phyloP scores from a whole-genome alignment of 2,329 filamentous ascomycete genomes.

The Ophiostoma tasmaniense region DNA sequence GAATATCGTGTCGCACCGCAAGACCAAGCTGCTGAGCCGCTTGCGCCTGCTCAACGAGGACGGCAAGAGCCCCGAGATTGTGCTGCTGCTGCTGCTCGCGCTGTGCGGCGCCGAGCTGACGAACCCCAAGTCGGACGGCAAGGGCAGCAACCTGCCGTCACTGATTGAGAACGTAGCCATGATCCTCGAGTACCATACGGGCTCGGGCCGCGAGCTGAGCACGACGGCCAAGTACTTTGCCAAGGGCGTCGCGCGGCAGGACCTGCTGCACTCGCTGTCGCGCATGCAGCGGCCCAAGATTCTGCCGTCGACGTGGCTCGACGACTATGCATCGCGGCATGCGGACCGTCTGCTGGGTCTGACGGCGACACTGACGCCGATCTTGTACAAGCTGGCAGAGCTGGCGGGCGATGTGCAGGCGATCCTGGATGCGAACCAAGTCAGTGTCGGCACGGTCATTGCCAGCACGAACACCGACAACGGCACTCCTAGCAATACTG shows the following conservation, averaged over 20 bases:
- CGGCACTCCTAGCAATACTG: not conserved
- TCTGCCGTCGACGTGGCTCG: slow-evolving; percentile 17
- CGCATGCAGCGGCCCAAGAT: slow-evolving; percentile 19
- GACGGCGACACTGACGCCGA: slow-evolving; percentile 16
- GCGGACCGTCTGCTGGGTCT: slow-evolving; percentile 19
- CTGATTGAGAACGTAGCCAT: slow-evolving; percentile 20
- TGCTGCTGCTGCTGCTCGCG: slow-evolving; percentile 17
- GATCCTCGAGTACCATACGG: slow-evolving; percentile 17
- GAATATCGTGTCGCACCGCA: slow-evolving; percentile 13
- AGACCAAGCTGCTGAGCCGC: slow-evolving; percentile 15
- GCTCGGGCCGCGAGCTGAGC: slow-evolving; percentile 15
- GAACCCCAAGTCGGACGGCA: slow-evolving; percentile 18
- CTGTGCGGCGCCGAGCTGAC: slow-evolving; percentile 22
- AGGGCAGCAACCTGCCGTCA: slow-evolving; percentile 14
- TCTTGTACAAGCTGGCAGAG: slow-evolving; percentile 15
- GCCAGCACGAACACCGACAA: not conserved
- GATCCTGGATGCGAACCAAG: not conserved
- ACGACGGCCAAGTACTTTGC: slow-evolving; percentile 18
- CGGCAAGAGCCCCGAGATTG: slow-evolving; percentile 16
- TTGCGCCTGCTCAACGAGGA: slow-evolving; percentile 16
- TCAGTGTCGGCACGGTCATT: not conserved
- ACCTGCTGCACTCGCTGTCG: slow-evolving; percentile 17
- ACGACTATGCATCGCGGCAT: slow-evolving; percentile 16
- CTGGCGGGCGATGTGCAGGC: slow-evolving; percentile 20
- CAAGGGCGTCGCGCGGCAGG: slow-evolving; percentile 19